Conservation (phyloP, 164 flowering plant genomes). For the grape (Vitis vinifera) region ASM3070453v1 NC_081823.1:9620501-9621000, state of each 20-base stretch:
- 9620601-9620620: conserved; percentile 76
- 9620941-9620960: conserved; percentile 76
- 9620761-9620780: conserved; percentile 80
- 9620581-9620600: conserved; percentile 79
- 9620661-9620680: conserved; percentile 84
- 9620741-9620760: conserved; percentile 2
- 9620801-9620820: conserved; percentile 77
- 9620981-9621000: too few species aligned
- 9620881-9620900: conserved; percentile 84
- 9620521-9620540: conserved; percentile 86
- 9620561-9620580: conserved; percentile 69
- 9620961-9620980: conserved; percentile 51
- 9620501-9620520: conserved; percentile 76
- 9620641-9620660: conserved; percentile 97
- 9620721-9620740: too few species aligned
- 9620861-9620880: conserved; percentile 78
- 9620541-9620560: conserved; percentile 91
- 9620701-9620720: conserved; percentile 40
- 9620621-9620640: conserved; percentile 85
- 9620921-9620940: conserved; percentile 85
- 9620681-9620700: conserved; percentile 81
- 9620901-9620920: conserved; percentile 75
- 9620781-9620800: conserved; percentile 85
- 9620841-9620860: conserved; percentile 82
- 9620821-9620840: conserved; percentile 70